Conservation (phyloP, 73 alveolate genomes). For the Blepharisma japonicum region DNA sequence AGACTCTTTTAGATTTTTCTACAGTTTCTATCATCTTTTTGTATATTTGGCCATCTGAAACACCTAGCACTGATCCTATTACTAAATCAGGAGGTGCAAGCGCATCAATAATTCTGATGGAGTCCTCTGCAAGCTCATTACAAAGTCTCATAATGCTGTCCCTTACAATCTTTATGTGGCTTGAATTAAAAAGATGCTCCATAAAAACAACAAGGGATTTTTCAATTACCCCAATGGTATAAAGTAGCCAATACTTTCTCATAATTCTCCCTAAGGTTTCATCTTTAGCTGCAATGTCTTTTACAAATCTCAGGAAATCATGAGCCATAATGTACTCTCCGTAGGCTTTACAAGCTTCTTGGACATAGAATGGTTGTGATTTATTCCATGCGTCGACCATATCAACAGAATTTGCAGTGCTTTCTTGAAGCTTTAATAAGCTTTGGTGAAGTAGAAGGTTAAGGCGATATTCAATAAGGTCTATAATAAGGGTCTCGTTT, state of each 20-base stretch:
- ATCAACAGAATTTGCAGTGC: neutral
- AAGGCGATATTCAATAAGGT: neutral
- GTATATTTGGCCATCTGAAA: conserved; percentile 53
- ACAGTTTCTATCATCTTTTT: conserved; percentile 18
- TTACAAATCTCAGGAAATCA: neutral
- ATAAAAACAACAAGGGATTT: neutral
- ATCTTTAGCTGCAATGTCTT: neutral
- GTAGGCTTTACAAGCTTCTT: neutral
- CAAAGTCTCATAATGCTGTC: neutral
- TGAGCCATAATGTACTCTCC: conserved; percentile 15
- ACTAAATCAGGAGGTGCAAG: conserved; percentile 51
- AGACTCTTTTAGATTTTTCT: neutral
- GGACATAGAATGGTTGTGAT: neutral
- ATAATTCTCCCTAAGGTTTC: neutral
- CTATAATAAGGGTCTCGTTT: neutral
- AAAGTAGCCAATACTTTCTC: neutral
- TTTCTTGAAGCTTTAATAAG: neutral
- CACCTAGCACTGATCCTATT: conserved; percentile 48
- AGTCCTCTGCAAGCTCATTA: neutral
- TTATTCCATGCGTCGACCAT: conserved; percentile 18
- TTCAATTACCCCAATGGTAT: neutral
- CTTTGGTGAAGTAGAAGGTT: neutral
- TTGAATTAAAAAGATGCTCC: neutral
- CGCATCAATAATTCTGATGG: conserved; percentile 39
- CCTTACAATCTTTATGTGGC: neutral